Base-by-base conservation (phyloP, 2,329 filamentous ascomycete genomes). In the Fusarium xyrophilum region DNA sequence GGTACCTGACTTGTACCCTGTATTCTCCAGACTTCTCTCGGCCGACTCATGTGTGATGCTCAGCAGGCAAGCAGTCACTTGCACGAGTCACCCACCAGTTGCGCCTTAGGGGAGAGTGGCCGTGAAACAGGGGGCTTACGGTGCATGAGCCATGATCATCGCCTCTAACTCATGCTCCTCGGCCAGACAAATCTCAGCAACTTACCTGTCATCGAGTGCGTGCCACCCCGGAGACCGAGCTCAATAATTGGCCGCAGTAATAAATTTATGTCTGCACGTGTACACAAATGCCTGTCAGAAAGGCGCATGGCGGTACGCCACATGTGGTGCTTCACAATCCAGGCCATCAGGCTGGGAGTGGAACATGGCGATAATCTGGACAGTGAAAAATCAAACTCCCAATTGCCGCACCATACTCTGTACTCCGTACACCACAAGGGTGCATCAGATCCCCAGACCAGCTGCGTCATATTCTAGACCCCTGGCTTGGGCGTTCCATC, bases 401-500 rank as follows among this genome's bases (percentile, higher is more conserved):
- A 56, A 53, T 53, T 67, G 51, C 59, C 46, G 40, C 40, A 64
- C n/a, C n/a, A n/a, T n/a, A n/a, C n/a, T n/a, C n/a, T n/a, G n/a
- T n/a, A n/a, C n/a, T n/a, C n/a, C n/a, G n/a, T n/a, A 54, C 52
- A 63, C 56, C 25, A 46, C 39, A 43, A 63, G 42, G 43, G 56
- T 46, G 61, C 65, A 53, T 57, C 53, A 36, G 46, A 50, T 50
- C 46, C 36, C 46, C 46, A 50, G 30, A 14, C 55, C 55, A 56
- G 60, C 65, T 70, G 67, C 67, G 61, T 69, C 67, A 70, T 64
- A 63, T 39, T 67, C 56, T 30, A 53, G 33, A 57, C 52, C 60
- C 63, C 63, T 65, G 59, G 40, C 44, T 43, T 69, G 35, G 39
- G n/a, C n/a, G 39, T 38, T 40, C 52, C 62, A 52, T 70, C 59